phyloP scores from a whole-genome alignment of 2,329 filamentous ascomycete species.

The Penicillium sp. region DNA sequence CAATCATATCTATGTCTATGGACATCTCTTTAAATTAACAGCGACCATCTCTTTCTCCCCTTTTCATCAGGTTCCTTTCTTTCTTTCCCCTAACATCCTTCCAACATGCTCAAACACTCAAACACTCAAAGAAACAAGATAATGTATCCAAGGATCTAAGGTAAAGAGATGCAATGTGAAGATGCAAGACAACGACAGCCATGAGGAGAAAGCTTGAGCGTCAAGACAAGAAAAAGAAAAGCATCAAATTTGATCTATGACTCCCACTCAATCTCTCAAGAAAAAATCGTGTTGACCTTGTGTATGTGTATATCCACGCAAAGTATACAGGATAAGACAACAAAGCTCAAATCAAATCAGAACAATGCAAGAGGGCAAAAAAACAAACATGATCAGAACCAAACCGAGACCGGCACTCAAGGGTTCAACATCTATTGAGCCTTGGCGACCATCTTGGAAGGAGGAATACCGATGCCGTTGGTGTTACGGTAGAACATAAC shows the following conservation, averaged over 20 bases:
- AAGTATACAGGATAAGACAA: constrained; percentile 1
- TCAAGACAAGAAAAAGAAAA: background rate
- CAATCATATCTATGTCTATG: constrained; percentile 6
- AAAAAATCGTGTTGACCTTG: background rate
- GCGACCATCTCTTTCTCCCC: constrained; percentile 1
- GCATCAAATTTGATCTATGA: constrained; percentile 1
- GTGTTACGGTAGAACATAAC: constrained; percentile 94
- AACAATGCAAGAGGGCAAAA: background rate
- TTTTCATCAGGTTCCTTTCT: background rate
- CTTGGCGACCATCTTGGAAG: constrained; percentile 43
- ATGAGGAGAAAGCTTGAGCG: background rate
- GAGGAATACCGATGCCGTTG: constrained; percentile 74
- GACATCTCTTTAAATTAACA: constrained; percentile 9
- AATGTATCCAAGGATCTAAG: background rate
- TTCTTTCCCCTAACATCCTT: background rate
- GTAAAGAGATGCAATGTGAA: background rate
- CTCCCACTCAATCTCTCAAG: background rate
- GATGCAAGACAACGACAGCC: background rate
- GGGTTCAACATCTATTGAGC: background rate
- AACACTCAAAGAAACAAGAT: background rate
- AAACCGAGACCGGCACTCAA: background rate
- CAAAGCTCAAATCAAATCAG: background rate
- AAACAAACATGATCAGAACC: background rate
- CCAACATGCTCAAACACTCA: background rate
- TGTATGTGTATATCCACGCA: constrained; percentile 3